phyloP scores from a whole-genome alignment of 495 filamentous ascomycete genomes.

The Penicillium antarcticum region DNA sequence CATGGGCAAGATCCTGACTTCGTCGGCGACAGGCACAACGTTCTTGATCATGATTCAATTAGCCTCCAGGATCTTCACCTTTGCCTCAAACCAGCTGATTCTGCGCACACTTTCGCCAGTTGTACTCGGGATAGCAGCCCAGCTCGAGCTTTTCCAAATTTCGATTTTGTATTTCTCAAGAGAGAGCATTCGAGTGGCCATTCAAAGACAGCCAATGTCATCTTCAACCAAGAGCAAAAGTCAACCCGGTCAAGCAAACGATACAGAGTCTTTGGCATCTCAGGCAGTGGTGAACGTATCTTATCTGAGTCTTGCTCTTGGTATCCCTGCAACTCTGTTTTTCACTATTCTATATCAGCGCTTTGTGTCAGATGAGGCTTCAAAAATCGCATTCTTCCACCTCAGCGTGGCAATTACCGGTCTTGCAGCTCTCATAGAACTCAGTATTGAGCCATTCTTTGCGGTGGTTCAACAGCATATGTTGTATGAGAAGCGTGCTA shows the following conservation, averaged over 20 bases:
- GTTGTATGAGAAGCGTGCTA: constrained; percentile 72
- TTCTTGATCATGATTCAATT: constrained; percentile 86
- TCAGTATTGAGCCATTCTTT: constrained; percentile 82
- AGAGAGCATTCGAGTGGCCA: constrained; percentile 79
- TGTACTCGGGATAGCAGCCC: constrained; percentile 77
- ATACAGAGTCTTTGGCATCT: constrained; percentile 22
- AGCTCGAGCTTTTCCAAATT: constrained; percentile 86
- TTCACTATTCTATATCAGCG: constrained; percentile 65
- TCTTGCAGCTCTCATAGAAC: constrained; percentile 73
- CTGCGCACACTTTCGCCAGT: constrained; percentile 82
- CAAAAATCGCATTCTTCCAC: constrained; percentile 57
- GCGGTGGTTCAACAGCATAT: constrained; percentile 76
- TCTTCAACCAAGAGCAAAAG: constrained; percentile 10
- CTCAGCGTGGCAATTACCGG: constrained; percentile 65
- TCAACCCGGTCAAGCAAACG: constrained; percentile 10
- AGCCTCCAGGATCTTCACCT: constrained; percentile 79
- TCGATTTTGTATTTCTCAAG: constrained; percentile 87
- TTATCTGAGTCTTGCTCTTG: constrained; percentile 70
- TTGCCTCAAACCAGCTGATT: constrained; percentile 83
- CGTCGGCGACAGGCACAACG: constrained; percentile 68
- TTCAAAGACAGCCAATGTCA: constrained; percentile 66
- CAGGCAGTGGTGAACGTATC: constrained; percentile 87
- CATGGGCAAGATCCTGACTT: constrained; percentile 24
- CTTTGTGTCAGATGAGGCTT: constrained; percentile 52
- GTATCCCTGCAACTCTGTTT: constrained; percentile 56